Conservation (phyloP, 495 filamentous ascomycete species). For the Podospora anserina region DNA sequence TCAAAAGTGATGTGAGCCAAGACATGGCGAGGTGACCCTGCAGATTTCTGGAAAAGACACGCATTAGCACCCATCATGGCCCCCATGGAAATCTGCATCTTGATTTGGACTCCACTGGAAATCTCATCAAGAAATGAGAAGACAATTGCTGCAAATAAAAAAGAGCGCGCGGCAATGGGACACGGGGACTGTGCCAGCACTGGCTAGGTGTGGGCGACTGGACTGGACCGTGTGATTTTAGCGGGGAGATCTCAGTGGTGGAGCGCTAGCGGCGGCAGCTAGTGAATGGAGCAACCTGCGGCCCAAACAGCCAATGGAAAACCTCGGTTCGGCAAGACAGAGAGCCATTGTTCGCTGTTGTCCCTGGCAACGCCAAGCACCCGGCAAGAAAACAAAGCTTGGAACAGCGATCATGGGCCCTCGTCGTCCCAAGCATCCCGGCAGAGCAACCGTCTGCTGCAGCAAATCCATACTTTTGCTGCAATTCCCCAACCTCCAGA, state of each 20-base stretch:
- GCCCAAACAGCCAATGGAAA: slow-evolving; percentile 1
- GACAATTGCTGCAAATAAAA: background rate
- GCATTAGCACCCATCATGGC: background rate
- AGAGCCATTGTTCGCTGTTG: slow-evolving; percentile 4
- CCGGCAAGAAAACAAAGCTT: slow-evolving; percentile 27
- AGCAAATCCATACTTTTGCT: slow-evolving; percentile 10
- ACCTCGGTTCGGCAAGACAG: background rate
- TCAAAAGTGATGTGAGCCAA: background rate
- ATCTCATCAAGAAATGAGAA: background rate
- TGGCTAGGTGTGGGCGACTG: too few species aligned
- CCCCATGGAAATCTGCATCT: too few species aligned
- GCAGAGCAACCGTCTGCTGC: slow-evolving; percentile 8
- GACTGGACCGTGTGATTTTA: background rate
- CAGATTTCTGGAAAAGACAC: background rate
- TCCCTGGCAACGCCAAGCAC: slow-evolving; percentile 17
- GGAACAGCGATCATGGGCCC: slow-evolving; percentile 18
- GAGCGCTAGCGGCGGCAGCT: slow-evolving; percentile 12
- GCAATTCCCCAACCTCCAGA: slow-evolving; percentile 12
- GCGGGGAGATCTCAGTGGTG: slow-evolving; percentile 6
- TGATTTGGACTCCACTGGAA: background rate
- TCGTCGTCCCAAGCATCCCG: slow-evolving; percentile 12
- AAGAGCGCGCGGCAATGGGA: background rate
- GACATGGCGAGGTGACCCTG: background rate
- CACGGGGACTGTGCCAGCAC: background rate
- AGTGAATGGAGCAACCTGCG: background rate